These are phyloP conservation scores for Rhodotorula sp. DNA, from an alignment of 1,284 basidiomycete genomes.

Conservation along the genomic window DNA sequence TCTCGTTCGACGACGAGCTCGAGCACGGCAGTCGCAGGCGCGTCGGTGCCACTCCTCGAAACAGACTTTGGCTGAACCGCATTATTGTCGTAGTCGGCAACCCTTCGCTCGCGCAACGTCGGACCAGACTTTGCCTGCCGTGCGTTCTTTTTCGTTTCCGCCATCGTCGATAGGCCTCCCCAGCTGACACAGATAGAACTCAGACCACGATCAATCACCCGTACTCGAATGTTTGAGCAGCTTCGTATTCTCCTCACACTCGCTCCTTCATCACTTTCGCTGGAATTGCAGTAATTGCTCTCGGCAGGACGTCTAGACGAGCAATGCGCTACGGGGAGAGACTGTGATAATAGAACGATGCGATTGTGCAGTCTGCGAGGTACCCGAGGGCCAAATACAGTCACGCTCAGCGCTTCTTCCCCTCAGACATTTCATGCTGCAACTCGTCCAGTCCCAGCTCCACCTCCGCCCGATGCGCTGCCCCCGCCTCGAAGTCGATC, in stretches of 20 bases:
- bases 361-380: neutral
- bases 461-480: neutral
- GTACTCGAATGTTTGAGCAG: too few relatives aligned
- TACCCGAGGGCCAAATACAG: neutral
- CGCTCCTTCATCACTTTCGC: neutral
- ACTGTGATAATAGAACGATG: neutral
- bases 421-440: neutral
- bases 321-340: too few relatives aligned
- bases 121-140: too few relatives aligned
- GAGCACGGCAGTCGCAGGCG: neutral
- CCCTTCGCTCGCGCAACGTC: too few relatives aligned
- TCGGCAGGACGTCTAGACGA: too few relatives aligned
- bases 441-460: constrained; percentile 4
- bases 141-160: too few relatives aligned
- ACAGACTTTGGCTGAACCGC: too few relatives aligned
- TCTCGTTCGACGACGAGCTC: neutral
- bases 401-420: neutral
- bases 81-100: too few relatives aligned
- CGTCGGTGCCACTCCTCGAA: neutral
- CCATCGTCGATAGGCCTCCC: too few relatives aligned
- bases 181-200: too few relatives aligned
- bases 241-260: neutral
- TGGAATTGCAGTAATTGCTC: too few relatives aligned
- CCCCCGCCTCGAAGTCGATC: constrained; percentile 4
- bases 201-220: too few relatives aligned